Evolutionary conservation across 305 asterid species (phyloP).

Genomic region (Euphrasia arctica): DNA sequence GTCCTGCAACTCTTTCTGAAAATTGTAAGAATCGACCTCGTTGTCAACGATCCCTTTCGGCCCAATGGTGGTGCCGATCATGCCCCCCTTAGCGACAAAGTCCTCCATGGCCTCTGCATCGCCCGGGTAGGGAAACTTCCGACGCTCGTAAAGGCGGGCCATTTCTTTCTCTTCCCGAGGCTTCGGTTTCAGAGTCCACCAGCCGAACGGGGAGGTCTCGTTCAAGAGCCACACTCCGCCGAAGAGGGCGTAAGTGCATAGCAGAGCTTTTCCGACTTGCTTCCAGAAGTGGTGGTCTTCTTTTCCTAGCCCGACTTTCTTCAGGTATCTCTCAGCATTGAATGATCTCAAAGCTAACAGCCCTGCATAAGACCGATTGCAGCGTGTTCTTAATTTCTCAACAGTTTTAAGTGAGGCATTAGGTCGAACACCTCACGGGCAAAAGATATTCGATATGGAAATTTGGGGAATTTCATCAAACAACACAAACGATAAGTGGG

Average conservation of each 20-base stretch:
- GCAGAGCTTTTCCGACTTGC: slow-evolving; percentile 72
- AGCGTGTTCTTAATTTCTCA: too few relatives aligned
- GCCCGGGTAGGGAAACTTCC: slow-evolving; percentile 47
- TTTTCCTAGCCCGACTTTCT: slow-evolving; percentile 70
- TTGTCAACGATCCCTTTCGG: slow-evolving; percentile 72
- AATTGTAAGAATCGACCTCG: slow-evolving; percentile 54
- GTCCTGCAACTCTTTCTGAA: slow-evolving; percentile 81
- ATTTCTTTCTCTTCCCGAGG: slow-evolving; percentile 33
- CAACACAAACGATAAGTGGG: too few relatives aligned
- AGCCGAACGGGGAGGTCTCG: slow-evolving; percentile 41
- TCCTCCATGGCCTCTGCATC: slow-evolving; percentile 87
- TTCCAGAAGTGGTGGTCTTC: slow-evolving; percentile 91
- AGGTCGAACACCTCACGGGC: too few relatives aligned
- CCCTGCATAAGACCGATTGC: not conserved
- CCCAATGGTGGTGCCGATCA: slow-evolving; percentile 84
- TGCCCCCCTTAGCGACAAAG: slow-evolving; percentile 78
- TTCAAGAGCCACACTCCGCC: slow-evolving; percentile 58
- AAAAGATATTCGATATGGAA: too few relatives aligned
- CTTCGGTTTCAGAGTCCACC: slow-evolving; percentile 83
- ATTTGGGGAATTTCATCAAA: too few relatives aligned
- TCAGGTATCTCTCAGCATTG: slow-evolving; percentile 50
- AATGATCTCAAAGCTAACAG: not conserved
- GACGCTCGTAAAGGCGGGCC: not conserved
- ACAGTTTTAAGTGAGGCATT: too few relatives aligned
- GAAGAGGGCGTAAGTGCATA: slow-evolving; percentile 65